These are phyloP conservation scores for Chytriomyces sp. DNA, from an alignment of 192 early-diverging fungal genomes.

Conservation along the genomic window DNA sequence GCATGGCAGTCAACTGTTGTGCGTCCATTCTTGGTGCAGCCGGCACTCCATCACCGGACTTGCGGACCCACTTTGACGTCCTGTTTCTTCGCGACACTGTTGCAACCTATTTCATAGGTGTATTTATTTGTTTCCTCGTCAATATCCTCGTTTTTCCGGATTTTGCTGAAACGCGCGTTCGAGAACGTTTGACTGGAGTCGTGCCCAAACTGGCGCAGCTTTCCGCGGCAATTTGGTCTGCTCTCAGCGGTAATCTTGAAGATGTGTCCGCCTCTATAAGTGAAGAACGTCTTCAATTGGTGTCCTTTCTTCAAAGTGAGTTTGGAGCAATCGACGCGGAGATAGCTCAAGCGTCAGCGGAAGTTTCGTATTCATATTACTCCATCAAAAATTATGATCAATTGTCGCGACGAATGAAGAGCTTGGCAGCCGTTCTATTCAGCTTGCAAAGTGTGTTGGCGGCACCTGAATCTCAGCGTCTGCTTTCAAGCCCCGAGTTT, in stretches of 20 bases:
- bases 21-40: neutral
- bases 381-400: conserved; percentile 13
- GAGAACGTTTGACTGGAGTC: neutral
- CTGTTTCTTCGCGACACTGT: conserved; percentile 7
- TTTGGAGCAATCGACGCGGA: conserved; percentile 15
- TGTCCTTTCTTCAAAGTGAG: neutral
- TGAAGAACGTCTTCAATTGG: neutral
- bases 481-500: too few species aligned
- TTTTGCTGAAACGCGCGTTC: conserved; percentile 21
- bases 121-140: conserved; percentile 17
- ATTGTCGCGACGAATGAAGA: neutral
- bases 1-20: neutral
- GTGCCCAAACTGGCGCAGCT: neutral
- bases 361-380: conserved; percentile 23
- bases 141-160: conserved; percentile 27
- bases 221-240: neutral
- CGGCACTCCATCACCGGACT: too few species aligned
- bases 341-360: conserved; percentile 15
- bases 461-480: too few species aligned
- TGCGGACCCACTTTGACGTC: conserved; percentile 4
- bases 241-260: neutral
- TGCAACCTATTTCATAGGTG: conserved; percentile 12
- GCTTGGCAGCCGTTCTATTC: conserved; percentile 18
- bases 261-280: conserved; percentile 9
- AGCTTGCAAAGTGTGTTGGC: too few species aligned